Evolutionary conservation across 108 stramenopile species (phyloP).

Genomic region (Skeletonema marinoi): DNA sequence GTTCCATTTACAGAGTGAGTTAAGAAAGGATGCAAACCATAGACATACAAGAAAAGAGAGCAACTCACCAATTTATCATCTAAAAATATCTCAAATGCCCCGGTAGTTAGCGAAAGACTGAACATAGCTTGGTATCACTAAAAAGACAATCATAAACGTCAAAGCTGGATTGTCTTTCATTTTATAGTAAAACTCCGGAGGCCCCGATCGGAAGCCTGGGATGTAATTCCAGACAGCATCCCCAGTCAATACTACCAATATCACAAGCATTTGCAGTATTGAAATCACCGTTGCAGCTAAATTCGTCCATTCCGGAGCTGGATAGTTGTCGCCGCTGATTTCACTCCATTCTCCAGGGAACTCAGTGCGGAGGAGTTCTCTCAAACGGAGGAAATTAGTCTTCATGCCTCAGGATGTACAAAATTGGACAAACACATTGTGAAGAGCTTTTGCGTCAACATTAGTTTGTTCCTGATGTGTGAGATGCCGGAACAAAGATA

Average conservation of each 20-base stretch:
- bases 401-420: conserved; percentile 56
- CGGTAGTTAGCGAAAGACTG: conserved; percentile 43
- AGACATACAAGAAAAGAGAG: not conserved
- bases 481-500: not conserved
- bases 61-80: conserved; percentile 43
- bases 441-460: conserved; percentile 21
- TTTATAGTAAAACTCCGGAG: conserved; percentile 44
- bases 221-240: conserved; percentile 44
- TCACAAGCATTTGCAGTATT: conserved; percentile 39
- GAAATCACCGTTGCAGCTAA: conserved; percentile 22
- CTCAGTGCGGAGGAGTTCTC: conserved; percentile 37
- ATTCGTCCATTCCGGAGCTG: conserved; percentile 41
- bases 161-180: conserved; percentile 48
- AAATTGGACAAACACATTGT: conserved; percentile 42
- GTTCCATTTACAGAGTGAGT: not conserved
- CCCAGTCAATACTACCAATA: conserved; percentile 32
- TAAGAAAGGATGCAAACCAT: not conserved
- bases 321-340: conserved; percentile 42
- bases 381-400: conserved; percentile 46
- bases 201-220: conserved; percentile 25
- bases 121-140: conserved; percentile 41
- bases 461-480: not conserved
- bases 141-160: conserved; percentile 38
- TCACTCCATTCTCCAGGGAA: conserved; percentile 48
- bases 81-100: conserved; percentile 45